A percentile compares a stretch with the other conserved stretches of the same genome.
Conservation (phyloP, 345 rosid genomes). For the Arabis hirsuta region DNA sequence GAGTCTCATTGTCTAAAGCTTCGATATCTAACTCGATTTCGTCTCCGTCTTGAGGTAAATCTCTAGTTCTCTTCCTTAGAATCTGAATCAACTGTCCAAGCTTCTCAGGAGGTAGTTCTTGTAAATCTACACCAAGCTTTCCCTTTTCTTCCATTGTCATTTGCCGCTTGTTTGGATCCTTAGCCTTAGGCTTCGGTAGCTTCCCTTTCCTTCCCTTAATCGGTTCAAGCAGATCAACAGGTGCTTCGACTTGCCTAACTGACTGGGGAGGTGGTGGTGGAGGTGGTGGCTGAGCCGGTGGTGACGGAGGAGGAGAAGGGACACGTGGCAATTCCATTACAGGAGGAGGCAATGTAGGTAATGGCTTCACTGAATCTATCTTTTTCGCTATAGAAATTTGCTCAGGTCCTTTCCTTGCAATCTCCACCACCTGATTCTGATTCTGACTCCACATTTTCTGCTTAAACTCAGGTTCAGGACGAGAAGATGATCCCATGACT, state of each 20-base stretch:
- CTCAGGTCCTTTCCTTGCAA: conserved; percentile 42
- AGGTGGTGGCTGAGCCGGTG: conserved; percentile 28
- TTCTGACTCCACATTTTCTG: conserved; percentile 31
- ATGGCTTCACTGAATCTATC: conserved; percentile 37
- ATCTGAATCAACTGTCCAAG: conserved; percentile 81
- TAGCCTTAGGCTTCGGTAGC: conserved; percentile 79
- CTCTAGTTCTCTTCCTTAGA: conserved; percentile 70
- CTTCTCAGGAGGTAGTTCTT: conserved; percentile 81
- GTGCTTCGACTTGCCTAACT: conserved; percentile 24
- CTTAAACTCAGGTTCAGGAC: conserved; percentile 26
- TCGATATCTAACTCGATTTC: conserved; percentile 86
- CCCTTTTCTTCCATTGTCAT: conserved; percentile 81
- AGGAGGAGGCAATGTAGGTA: conserved; percentile 41
- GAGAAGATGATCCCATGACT: conserved; percentile 38
- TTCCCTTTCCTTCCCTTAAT: conserved; percentile 47
- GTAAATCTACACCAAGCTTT: conserved; percentile 69
- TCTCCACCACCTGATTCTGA: conserved; percentile 32
- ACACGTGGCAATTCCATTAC: conserved; percentile 18
- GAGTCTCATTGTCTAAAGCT: conserved; percentile 73
- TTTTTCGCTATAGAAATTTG: conserved; percentile 45
- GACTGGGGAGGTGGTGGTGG: conserved; percentile 16
- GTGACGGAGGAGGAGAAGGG: conserved; percentile 34
- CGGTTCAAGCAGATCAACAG: conserved; percentile 46
- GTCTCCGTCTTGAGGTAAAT: conserved; percentile 76
- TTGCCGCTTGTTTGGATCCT: conserved; percentile 75